Conservation (phyloP, 179 eudicot genomes). For the Carnegiea gigantea region DNA sequence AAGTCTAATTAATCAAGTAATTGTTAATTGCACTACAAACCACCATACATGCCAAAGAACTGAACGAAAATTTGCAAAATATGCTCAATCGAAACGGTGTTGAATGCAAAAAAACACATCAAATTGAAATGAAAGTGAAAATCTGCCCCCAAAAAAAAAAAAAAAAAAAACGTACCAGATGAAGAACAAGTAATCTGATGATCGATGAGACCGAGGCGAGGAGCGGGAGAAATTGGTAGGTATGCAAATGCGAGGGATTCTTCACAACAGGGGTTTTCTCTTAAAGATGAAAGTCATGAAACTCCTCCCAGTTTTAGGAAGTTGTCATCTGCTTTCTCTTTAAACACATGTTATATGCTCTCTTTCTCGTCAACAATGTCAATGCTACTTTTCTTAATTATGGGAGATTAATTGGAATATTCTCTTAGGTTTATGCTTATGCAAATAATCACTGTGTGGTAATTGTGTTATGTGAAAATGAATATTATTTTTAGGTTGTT, state of each 20-base stretch:
- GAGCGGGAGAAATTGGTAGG: neutral
- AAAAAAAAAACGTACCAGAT: neutral
- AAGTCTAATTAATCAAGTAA: neutral
- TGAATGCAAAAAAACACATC: neutral
- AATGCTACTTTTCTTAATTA: neutral
- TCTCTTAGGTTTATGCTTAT: neutral
- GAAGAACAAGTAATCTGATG: neutral
- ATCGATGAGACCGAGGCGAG: slow-evolving; percentile 12
- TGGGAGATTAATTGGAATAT: neutral
- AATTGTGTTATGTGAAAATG: no score
- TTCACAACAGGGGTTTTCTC: neutral
- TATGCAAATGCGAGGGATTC: neutral
- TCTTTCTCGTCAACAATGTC: neutral
- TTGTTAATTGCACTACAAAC: neutral
- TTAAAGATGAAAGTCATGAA: no score
- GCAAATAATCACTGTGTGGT: neutral
- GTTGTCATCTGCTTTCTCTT: neutral
- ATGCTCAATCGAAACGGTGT: neutral
- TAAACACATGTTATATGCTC: neutral
- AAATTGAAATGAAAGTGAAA: slow-evolving; percentile 1
- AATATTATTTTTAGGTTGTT: no score
- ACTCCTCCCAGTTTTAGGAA: no score
- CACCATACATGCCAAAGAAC: neutral
- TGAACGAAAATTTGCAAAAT: neutral
- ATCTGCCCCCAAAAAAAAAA: neutral